Evolutionary conservation across 2,329 filamentous ascomycete genomes (phyloP).

Genomic region (Ciborinia camelliae): DNA sequence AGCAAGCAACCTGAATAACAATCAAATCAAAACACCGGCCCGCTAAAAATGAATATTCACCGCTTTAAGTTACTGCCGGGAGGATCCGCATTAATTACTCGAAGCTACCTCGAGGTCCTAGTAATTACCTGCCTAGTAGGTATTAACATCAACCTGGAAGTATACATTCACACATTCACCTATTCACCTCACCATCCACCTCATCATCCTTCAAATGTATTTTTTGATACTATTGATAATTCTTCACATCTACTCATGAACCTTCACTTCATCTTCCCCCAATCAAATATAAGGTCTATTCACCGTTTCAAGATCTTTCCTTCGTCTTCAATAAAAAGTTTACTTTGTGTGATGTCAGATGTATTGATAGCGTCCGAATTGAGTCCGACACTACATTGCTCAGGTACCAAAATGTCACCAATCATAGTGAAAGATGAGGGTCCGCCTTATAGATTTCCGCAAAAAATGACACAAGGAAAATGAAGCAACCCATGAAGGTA

Average conservation of each 20-base stretch:
- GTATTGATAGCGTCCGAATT: slow-evolving; percentile 9
- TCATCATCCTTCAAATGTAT: neutral
- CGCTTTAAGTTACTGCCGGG: neutral
- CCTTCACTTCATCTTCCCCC: neutral
- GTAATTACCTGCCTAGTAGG: no score
- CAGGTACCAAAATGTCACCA: slow-evolving; percentile 2
- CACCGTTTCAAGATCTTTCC: neutral
- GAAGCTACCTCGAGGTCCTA: no score
- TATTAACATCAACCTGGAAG: no score
- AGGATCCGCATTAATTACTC: no score
- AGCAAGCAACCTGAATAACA: no score
- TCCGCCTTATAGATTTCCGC: neutral
- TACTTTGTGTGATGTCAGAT: slow-evolving; percentile 16
- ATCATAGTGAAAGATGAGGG: neutral
- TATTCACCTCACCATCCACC: neutral
- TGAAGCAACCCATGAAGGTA: neutral
- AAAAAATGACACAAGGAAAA: neutral
- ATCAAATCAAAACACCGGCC: neutral
- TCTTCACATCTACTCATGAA: neutral
- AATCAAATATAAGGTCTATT: neutral
- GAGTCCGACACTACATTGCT: slow-evolving; percentile 12
- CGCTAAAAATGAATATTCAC: slow-evolving; percentile 6
- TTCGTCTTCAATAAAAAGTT: no score
- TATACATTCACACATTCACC: no score
- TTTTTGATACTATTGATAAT: neutral